A percentile compares a stretch with the other conserved stretches of the same genome.
These are phyloP conservation scores for Calycina herbarum DNA, from an alignment of 2,329 filamentous ascomycete genomes.

Conservation along the genomic window DNA sequence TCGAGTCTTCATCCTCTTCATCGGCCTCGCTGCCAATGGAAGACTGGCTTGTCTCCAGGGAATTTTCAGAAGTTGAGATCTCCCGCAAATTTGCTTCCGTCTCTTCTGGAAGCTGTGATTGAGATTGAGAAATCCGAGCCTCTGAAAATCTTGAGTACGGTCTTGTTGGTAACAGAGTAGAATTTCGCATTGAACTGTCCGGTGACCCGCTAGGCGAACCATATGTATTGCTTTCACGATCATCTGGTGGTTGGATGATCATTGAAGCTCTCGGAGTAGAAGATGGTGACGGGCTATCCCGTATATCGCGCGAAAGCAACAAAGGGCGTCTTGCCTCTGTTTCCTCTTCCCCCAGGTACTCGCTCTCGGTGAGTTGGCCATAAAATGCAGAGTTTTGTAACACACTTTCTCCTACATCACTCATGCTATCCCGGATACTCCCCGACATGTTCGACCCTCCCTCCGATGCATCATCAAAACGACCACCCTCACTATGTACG, in stretches of 20 bases:
- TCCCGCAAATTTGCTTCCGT: background rate
- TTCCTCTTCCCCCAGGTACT: slow-evolving; percentile 30
- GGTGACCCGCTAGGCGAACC: slow-evolving; percentile 7
- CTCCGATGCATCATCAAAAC: slow-evolving; percentile 39
- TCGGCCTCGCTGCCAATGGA: background rate
- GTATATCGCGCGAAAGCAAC: slow-evolving; percentile 12
- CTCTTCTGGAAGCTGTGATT: slow-evolving; percentile 26
- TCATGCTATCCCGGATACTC: slow-evolving; percentile 24
- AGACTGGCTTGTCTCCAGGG: background rate
- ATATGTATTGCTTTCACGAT: slow-evolving; percentile 25
- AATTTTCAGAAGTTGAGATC: background rate
- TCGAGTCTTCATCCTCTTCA: slow-evolving; percentile 13
- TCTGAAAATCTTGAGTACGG: slow-evolving; percentile 30
- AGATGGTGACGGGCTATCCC: slow-evolving; percentile 38
- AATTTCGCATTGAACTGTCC: slow-evolving; percentile 26
- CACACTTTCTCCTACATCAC: slow-evolving; percentile 32
- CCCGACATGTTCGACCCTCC: slow-evolving; percentile 33
- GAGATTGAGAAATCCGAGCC: slow-evolving; percentile 35
- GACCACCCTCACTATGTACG: slow-evolving; percentile 33
- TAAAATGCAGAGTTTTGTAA: slow-evolving; percentile 35
- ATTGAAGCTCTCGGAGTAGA: slow-evolving; percentile 57
- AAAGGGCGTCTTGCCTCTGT: slow-evolving; percentile 34
- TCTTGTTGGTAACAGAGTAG: slow-evolving; percentile 31
- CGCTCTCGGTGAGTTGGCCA: slow-evolving; percentile 36
- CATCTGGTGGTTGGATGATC: slow-evolving; percentile 19